Base-by-base conservation (phyloP, 345 rosid genomes). In the Camelina hispida region DNA sequence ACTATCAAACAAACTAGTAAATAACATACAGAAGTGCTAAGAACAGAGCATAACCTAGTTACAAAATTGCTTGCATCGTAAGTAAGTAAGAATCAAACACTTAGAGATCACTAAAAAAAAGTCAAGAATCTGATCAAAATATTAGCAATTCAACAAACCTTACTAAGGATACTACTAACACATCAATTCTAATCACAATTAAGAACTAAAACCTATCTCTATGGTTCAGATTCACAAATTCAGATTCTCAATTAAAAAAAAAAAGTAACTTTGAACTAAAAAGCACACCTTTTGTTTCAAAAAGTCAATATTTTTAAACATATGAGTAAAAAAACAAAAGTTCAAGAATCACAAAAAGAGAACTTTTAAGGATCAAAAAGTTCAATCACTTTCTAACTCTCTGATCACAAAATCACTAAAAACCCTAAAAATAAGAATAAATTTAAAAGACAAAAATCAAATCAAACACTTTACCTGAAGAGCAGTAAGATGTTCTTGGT, bases 381-480 rank as follows among this genome's bases (percentile, higher is more conserved):
- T 8, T 13, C n/a, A 74, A 71, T 5, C 28, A 32, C 46, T 60
- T 70, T 70, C 12, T 50, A 14, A 38, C 17, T 2, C 9, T 52
- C 9, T 12, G 43, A 66, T 66, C 66, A 47, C 25, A 38, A 38
- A 25, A 0, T 28, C 38, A 55, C 38, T n/a, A 71, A 72, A 47
- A 62, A 44, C 57, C 71, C 10, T 64, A 69, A 71, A 46, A 65
- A 62, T 16, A 69, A 16, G 34, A 53, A 58, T 16, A 1, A 43
- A 68, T 48, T 52, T 51, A 0, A 46, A 13, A 4, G 18, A 25
- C 28, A 2, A 40, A 10, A n/a, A 12, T 50, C 32, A 4, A 66
- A 37, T 38, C 14, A 38, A 59, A 68, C 6, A 16, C 20, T 7
- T 48, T 68, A 91, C 97, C 97, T 91, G 94, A 81, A 89, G 46